Evolutionary conservation across 495 filamentous ascomycete species (phyloP), one percentile per base, ranked within the genome.

Genomic region (Aspergillus sclerotiicarbonarius): DNA sequence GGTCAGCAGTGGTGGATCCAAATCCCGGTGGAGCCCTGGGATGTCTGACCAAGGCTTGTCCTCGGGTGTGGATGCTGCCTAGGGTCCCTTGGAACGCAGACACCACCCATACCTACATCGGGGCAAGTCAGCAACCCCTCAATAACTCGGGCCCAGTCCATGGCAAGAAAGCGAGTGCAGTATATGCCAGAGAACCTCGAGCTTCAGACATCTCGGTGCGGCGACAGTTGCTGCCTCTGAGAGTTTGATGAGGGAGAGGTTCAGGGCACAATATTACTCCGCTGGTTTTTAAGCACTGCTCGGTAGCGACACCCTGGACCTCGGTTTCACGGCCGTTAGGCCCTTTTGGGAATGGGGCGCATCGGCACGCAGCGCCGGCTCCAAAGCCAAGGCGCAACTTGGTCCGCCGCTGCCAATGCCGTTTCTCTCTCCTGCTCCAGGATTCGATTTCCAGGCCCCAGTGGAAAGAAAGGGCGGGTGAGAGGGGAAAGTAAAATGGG

Each of bases 1-100:
- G 15, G 47, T n/a, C 25, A 50, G 21, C 25, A 50, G 13, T 18
- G 16, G 47, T 50, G 47, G 47, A 31, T 16, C 47, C 47, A 4
- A 32, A 4, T 16, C 31, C 8, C 25, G 20, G 47, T 50, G 47
- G 47, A 50, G 47, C 47, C 47, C 31, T 16, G 21, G 29, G 47
- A 16, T 50, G 47, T 50, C 47, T 50, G 47, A 9, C n/a, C 10
- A 50, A 50, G 47, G 47, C 47, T 50, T 50, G 47, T 50, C 46
- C 29, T 49, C 20, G 20, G 31, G 29, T 29, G 47, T 31, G 37
- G 37, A n/a, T 41, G 37, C 15, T 41, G 8, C 37, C 15, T 41
- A 41, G 37, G 13, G 12, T 6, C 37, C 13, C 25, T 25, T 25
- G 25, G 25, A 12, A n/a, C 37, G n/a, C n/a, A n/a, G n/a, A n/a